Percentiles rank a stretch among this genome's conserved stretches.
These are phyloP conservation scores for cucumber (Cucumis sativus) DNA, from an alignment of 306 rosid species.

Conservation along the genomic window Cucumber_9930_V3 NC_026656.2:17096001-17096500, in stretches of 20 bases:
- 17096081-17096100: conserved; percentile 89
- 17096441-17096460: not conserved
- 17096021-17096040: conserved; percentile 64
- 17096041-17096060: conserved; percentile 47
- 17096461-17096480: not conserved
- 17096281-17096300: no score
- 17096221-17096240: not conserved
- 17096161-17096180: conserved; percentile 61
- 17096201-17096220: conserved; percentile 34
- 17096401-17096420: not conserved
- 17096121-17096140: conserved; percentile 59
- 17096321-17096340: no score
- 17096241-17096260: no score
- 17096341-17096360: no score
- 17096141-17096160: conserved; percentile 64
- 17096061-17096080: conserved; percentile 92
- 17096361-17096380: no score
- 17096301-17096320: no score
- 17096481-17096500: not conserved
- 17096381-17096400: no score
- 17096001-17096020: conserved; percentile 54
- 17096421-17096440: not conserved
- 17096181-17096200: conserved; percentile 86
- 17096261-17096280: no score
- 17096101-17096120: conserved; percentile 78